Base-by-base conservation (phyloP, 306 rosid genomes). In the Dalbergia oliveri region DNA sequence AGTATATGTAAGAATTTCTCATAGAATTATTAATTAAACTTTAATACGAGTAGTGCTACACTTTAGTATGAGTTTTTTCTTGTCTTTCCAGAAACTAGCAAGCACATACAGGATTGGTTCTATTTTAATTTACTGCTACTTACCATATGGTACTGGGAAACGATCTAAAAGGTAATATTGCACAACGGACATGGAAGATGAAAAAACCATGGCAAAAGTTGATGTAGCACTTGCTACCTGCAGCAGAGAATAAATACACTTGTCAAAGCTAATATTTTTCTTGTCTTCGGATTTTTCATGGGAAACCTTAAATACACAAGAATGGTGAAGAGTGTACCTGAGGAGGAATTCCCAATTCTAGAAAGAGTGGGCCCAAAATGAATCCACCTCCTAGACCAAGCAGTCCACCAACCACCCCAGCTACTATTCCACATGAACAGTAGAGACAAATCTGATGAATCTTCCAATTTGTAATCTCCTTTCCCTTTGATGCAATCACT, bases 201-300 rank as follows among this genome's bases (percentile, higher is more conserved):
- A 91, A 79, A 91, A 91, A 23, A 78, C 75, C 97, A 91, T 91
- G 31, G 97, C 81, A 75, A 89, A 91, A 26, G 97, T 91, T 71
- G 97, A 89, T 54, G 97, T 91, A 16, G 97, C 97, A 82, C 97
- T 91, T 82, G 97, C 93, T 5, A 91, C 93, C 97, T 91, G 84
- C 82, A 69, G 18, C 9, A 67, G 59, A 26, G 18, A 3, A 35
- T 51, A 15, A 1, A 50, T 19, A 69, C 51, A 41, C 21, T 23
- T 41, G 11, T 79, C 7, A 47, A 61, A n/a, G 12, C 31, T n/a
- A 34, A 33, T 31, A 35, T 63, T 39, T 62, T 35, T 31, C 6
- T n/a, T 3, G 21, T 15, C 4, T 43, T 43, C 47, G 34, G 3
- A 49, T 18, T 49, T 15, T 19, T 79, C 45, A 49, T 45, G 41